Evolutionary conservation across 2,329 filamentous ascomycete genomes (phyloP).

Genomic region (Fusarium clavum): DNA sequence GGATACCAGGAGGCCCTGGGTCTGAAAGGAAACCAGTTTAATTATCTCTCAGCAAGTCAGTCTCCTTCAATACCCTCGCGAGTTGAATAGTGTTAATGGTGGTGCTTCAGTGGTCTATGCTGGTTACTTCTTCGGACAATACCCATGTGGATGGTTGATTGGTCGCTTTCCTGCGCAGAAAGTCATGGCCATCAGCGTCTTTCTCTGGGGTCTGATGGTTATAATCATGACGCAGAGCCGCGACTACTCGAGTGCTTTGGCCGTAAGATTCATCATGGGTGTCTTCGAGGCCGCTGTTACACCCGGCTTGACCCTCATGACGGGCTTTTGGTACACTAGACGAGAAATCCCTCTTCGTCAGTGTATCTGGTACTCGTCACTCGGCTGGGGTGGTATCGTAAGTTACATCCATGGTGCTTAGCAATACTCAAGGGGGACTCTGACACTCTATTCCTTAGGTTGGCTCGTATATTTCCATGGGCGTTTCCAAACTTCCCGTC

Average conservation of each 20-base stretch:
- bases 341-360: constrained; percentile 14
- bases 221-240: constrained; percentile 15
- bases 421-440: no score
- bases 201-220: constrained; percentile 6
- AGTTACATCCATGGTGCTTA: not conserved
- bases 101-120: constrained; percentile 3
- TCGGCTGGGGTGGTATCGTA: constrained; percentile 7
- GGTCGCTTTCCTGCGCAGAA: constrained; percentile 8
- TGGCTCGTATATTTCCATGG: constrained; percentile 8
- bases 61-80: not conserved
- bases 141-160: constrained; percentile 9
- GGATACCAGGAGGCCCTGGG: constrained; percentile 5
- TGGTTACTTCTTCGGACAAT: constrained; percentile 5
- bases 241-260: constrained; percentile 10
- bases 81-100: no score
- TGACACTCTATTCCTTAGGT: not conserved
- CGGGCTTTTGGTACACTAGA: constrained; percentile 10
- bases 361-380: constrained; percentile 14
- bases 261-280: constrained; percentile 12
- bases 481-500: constrained; percentile 7
- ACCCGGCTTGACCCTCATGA: constrained; percentile 5
- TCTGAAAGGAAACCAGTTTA: constrained; percentile 9
- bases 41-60: constrained; percentile 12
- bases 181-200: constrained; percentile 18
- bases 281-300: constrained; percentile 9